These are phyloP conservation scores for Colletotrichum sp. DNA, from an alignment of 2,329 filamentous ascomycete species.

Conservation along the genomic window DNA sequence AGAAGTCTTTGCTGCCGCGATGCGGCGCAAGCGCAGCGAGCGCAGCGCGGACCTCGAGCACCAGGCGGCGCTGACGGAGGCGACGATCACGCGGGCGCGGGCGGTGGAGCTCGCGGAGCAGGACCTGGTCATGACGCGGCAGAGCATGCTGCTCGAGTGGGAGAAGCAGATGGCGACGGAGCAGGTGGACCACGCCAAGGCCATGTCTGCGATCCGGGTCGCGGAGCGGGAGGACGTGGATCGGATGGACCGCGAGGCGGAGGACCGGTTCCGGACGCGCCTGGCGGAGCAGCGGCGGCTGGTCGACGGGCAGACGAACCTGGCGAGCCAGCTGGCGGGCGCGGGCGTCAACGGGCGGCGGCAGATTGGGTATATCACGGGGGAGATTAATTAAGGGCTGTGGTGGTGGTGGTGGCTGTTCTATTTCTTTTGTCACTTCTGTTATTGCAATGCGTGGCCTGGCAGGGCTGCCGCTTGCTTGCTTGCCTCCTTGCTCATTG, in stretches of 20 bases:
- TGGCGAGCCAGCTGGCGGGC: constrained; percentile 39
- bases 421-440: background rate
- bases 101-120: constrained; percentile 52
- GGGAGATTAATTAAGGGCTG: constrained; percentile 48
- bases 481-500: background rate
- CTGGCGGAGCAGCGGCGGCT: constrained; percentile 57
- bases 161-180: constrained; percentile 51
- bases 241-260: constrained; percentile 49
- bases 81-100: constrained; percentile 46
- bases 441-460: background rate
- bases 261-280: constrained; percentile 48
- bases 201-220: constrained; percentile 53
- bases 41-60: constrained; percentile 45
- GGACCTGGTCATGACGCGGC: constrained; percentile 47
- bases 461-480: background rate
- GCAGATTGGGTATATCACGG: constrained; percentile 62
- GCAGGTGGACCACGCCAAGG: constrained; percentile 51
- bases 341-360: constrained; percentile 41
- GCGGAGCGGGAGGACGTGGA: constrained; percentile 58
- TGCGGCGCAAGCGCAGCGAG: constrained; percentile 40
- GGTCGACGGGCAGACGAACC: constrained; percentile 47
- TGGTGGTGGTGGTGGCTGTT: background rate
- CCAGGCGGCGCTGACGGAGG: constrained; percentile 51
- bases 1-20: constrained; percentile 38
- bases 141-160: constrained; percentile 52